Conservation (phyloP, 345 rosid species). For the Populus deltoides region DNA sequence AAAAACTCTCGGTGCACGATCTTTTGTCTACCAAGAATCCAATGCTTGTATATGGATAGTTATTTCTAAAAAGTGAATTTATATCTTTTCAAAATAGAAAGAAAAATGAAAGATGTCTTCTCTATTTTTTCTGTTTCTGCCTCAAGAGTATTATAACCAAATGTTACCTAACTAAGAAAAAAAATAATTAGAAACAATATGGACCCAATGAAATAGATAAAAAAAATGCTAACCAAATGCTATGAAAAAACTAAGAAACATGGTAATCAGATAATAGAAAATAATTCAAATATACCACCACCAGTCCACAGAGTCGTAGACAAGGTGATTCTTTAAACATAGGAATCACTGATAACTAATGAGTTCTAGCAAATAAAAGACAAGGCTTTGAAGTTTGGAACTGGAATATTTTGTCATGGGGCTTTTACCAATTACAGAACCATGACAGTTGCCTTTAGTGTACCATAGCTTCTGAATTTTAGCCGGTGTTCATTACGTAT, state of each 20-base stretch:
- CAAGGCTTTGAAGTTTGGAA: neutral
- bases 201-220: too few species aligned
- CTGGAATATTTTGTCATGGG: neutral
- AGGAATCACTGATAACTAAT: neutral
- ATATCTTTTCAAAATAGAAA: too few species aligned
- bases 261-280: neutral
- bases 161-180: too few species aligned
- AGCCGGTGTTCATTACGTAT: neutral
- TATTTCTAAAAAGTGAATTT: too few species aligned
- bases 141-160: too few species aligned
- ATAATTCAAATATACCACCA: neutral
- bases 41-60: too few species aligned
- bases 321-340: neutral
- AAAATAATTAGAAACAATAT: too few species aligned
- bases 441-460: neutral
- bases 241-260: neutral
- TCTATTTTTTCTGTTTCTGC: too few species aligned
- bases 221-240: too few species aligned
- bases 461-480: neutral
- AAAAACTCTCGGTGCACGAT: too few species aligned
- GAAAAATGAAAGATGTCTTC: too few species aligned
- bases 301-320: neutral
- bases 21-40: too few species aligned
- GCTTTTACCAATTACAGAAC: neutral
- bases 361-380: neutral